A percentile compares a stretch with the other conserved stretches of the same genome.
phyloP scores from a whole-genome alignment of 2,329 filamentous ascomycete species.

The Botryosphaeria agaves region DNA sequence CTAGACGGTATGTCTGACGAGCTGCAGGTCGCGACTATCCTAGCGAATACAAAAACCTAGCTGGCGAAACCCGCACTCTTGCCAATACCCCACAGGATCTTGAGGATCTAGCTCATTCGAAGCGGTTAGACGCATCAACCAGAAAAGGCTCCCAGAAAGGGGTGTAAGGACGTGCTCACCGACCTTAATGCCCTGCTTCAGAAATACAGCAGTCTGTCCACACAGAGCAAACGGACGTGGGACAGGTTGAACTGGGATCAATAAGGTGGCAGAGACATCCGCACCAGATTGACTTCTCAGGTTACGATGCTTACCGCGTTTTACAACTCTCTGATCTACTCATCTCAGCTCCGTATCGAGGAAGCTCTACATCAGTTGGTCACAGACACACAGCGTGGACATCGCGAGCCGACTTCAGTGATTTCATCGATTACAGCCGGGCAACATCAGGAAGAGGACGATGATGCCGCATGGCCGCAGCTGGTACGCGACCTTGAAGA shows the following conservation, averaged over 20 bases:
- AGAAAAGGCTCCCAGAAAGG: constrained; percentile 9
- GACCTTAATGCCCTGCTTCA: constrained; percentile 12
- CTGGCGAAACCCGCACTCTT: constrained; percentile 11
- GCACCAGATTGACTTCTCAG: constrained; percentile 10
- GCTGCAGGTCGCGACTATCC: constrained; percentile 12
- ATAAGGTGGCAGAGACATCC: constrained; percentile 8
- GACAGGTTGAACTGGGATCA: constrained; percentile 15
- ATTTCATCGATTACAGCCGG: constrained; percentile 1
- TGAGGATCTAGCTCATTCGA: constrained; percentile 10
- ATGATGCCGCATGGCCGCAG: constrained; percentile 14
- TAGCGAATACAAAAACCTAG: constrained; percentile 13
- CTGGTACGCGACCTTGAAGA: constrained; percentile 16
- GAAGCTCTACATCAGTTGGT: constrained; percentile 14
- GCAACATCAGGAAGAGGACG: constrained; percentile 5
- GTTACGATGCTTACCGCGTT: constrained; percentile 12
- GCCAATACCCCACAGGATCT: constrained; percentile 13
- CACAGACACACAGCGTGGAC: constrained; percentile 12
- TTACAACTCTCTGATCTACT: constrained; percentile 12
- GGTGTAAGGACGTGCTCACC: constrained; percentile 11
- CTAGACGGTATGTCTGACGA: not conserved
- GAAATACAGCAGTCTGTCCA: constrained; percentile 13
- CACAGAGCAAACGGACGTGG: constrained; percentile 13
- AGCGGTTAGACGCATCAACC: constrained; percentile 9
- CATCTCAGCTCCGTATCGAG: constrained; percentile 13
- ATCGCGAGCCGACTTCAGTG: constrained; percentile 11